Percentiles rank a stretch among this genome's conserved stretches.
Evolutionary conservation across 257 asterid genomes (phyloP).

Genomic region (Gentiana dahurica): DNA sequence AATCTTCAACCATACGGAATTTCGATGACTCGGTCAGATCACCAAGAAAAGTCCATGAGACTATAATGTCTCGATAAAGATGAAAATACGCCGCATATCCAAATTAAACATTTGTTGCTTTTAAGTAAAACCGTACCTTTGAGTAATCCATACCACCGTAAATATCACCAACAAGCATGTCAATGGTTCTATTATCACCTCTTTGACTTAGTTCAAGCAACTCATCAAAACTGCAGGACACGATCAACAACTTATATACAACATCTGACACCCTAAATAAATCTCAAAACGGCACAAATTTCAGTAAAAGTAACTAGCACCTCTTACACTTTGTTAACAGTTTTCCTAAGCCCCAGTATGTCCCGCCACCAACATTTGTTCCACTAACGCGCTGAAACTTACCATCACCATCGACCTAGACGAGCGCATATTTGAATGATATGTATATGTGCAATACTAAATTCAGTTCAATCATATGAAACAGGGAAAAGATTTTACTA

Average conservation of each 20-base stretch:
- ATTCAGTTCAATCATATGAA: not conserved
- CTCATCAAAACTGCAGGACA: slow-evolving; percentile 70
- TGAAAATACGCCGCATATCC: no score
- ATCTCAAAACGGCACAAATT: not conserved
- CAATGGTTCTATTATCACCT: slow-evolving; percentile 87
- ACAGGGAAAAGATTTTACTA: slow-evolving; percentile 7
- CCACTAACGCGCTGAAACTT: slow-evolving; percentile 94
- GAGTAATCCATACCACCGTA: slow-evolving; percentile 98
- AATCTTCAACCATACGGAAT: slow-evolving; percentile 41
- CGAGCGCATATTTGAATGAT: not conserved
- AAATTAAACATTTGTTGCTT: no score
- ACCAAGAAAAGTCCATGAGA: not conserved
- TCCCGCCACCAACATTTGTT: slow-evolving; percentile 99
- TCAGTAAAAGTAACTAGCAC: slow-evolving; percentile 22
- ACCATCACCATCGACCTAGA: slow-evolving; percentile 96
- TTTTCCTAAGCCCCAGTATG: slow-evolving; percentile 97
- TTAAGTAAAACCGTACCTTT: slow-evolving; percentile 36
- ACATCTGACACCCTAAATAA: slow-evolving; percentile 5
- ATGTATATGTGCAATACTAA: not conserved
- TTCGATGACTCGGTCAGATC: slow-evolving; percentile 13
- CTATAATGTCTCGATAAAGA: no score
- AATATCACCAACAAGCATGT: slow-evolving; percentile 98
- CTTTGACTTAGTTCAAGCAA: slow-evolving; percentile 95
- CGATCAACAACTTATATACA: slow-evolving; percentile 4
- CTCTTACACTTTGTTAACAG: slow-evolving; percentile 90